Base-by-base conservation (phyloP, 179 eudicot species). In the Spergularia azorica region DNA sequence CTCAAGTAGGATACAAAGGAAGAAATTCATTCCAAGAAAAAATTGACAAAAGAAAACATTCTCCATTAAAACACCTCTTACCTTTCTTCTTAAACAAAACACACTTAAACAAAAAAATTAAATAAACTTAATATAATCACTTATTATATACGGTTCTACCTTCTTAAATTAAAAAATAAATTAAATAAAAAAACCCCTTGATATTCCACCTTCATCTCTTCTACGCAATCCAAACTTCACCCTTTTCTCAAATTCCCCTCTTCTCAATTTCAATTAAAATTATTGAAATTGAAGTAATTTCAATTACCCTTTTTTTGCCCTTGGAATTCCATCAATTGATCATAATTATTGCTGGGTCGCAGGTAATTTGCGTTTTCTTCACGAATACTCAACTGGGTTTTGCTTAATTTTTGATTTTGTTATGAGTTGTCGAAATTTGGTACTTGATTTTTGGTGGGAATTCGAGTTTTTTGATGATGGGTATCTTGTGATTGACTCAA, bases 221-320 rank as follows among this genome's bases (percentile, higher is more conserved):
- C 83, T 76, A 85, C 85, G 87, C 79, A 77, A 85, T 73, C 75
- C 54, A 43, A 79, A 60, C 71, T 67, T 69, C 54, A 39, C 12
- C 52, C 13, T 65, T 9, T 39, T 4, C 9, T 52, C 57, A 10
- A 66, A 60, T 26, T 70, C 43, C 13, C 63, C 61, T 50, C 48
- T 65, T 73, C 59, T 72, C 36, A n/a, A 59, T 26, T 26, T 0
- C 1, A 26, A 26, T 26, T 26, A 26, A 26, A 26, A 26, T 26
- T 26, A 26, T 73, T 72, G 72, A n/a, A 66, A 63, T 76, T 76
- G 21, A 65, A 57, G 57, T 76, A 10, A 67, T 59, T 76, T 80
- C 68, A 46, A 55, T 72, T 76, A 48, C 55, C 43, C 43, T 61
- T 50, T 54, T 62, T 60, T 41, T 72, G n/a, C 32, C 75, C 3